Evolutionary conservation across 495 filamentous ascomycete genomes (phyloP), one percentile per base, ranked within the genome.

Genomic region (Aspergillus funiculosus): DNA sequence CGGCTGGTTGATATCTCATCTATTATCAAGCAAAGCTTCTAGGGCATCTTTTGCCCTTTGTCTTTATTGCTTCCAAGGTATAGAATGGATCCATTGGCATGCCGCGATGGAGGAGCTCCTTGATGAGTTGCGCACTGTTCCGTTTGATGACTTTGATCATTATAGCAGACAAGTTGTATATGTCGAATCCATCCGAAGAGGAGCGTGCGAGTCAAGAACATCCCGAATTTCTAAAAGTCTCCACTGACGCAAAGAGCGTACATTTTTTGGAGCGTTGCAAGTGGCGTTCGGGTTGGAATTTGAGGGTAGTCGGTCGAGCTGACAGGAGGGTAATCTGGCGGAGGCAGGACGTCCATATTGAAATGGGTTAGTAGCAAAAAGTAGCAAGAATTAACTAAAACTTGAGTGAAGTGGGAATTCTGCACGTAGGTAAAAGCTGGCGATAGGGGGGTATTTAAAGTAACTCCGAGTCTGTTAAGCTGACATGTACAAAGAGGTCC

Each of bases 1-100:
- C 6, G 53, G 49, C 19, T 56, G 19, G 42, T 53, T 53, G 15
- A 53, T 57, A 50, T 53, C 29, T 50, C 46, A 53, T n/a, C 46
- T 38, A 27, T 35, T 41, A 18, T 47, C 9, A 22, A 46, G 15
- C 13, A 50, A 53, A 29, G 13, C 38, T 14, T 37, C 30, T 6
- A 53, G 21, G 27, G 36, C 24, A n/a, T 41, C 39, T 20, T 25
- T 53, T 57, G 4, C 24, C 46, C 31, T 57, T 40, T 5, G 25
- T 17, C 28, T 40, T 10, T 4, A 46, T 32, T n/a, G 46, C 54
- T 43, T 48, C 43, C 14, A 19, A 34, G 1, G 47, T 35, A 40
- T 49, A 48, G 39, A 53, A 10, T 26, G 22, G 46, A 26, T 40
- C 36, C 36, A 51, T 48, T 27, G 46, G 46, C 6, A 50, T 27